phyloP scores from a whole-genome alignment of 371 early-diverging fungal species.

The Encephalitozoon intestinalis region DNA sequence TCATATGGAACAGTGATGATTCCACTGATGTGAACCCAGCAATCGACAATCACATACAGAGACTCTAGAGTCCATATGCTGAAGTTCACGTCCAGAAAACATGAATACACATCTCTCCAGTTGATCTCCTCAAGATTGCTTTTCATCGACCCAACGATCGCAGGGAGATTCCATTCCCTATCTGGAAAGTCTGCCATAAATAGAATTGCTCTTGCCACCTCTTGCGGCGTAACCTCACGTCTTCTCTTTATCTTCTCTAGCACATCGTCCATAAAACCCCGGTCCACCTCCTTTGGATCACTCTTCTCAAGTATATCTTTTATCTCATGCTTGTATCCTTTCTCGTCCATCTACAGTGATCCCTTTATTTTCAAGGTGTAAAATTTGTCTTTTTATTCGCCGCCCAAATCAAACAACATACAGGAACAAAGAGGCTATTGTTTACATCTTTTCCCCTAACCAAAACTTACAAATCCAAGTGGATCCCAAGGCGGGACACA shows the following conservation, averaged over 20 bases:
- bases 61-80: constrained; percentile 31
- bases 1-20: constrained; percentile 54
- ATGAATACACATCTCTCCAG: constrained; percentile 49
- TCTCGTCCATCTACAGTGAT: constrained; percentile 5
- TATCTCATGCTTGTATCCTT: not conserved
- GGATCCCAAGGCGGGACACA: not conserved
- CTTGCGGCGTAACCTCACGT: constrained; percentile 25
- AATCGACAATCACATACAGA: constrained; percentile 45
- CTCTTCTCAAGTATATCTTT: constrained; percentile 20
- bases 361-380: not conserved
- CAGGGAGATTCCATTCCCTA: constrained; percentile 35
- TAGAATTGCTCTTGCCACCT: constrained; percentile 44
- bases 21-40: constrained; percentile 42
- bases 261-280: not conserved
- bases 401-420: not conserved
- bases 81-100: constrained; percentile 29
- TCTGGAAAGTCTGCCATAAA: constrained; percentile 43
- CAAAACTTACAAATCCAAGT: not conserved
- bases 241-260: constrained; percentile 18
- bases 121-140: constrained; percentile 33
- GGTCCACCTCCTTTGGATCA: constrained; percentile 11
- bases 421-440: not conserved
- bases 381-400: not conserved
- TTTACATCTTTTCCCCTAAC: not conserved
- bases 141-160: constrained; percentile 33